Conservation (phyloP, 768 basidiomycete genomes). For the Boletus pseudo-olivaceus region DNA sequence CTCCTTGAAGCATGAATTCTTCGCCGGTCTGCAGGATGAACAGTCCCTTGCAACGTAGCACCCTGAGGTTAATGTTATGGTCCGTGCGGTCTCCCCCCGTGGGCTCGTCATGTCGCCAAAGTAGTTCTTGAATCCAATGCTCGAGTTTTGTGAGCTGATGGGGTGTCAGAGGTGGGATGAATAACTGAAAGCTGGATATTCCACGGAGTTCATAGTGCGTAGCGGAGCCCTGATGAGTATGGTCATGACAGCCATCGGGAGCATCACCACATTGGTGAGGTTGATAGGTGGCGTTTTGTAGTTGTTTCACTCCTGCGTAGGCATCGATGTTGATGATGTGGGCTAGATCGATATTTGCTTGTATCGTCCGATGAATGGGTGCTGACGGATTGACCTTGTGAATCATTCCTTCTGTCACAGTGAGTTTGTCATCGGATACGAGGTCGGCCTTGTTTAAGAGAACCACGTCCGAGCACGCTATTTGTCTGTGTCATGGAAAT, state of each 20-base stretch:
- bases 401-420: constrained; percentile 56
- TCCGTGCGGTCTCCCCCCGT: constrained; percentile 29
- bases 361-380: constrained; percentile 67
- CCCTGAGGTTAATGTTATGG: constrained; percentile 38
- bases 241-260: constrained; percentile 27
- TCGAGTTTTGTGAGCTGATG: constrained; percentile 56
- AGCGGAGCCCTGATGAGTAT: constrained; percentile 34
- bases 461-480: constrained; percentile 88
- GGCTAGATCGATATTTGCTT: constrained; percentile 69
- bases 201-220: constrained; percentile 70
- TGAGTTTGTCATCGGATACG: constrained; percentile 44
- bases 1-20: constrained; percentile 83
- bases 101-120: constrained; percentile 73
- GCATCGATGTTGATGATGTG: constrained; percentile 79
- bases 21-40: constrained; percentile 53
- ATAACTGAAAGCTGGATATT: constrained; percentile 78
- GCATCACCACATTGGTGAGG: constrained; percentile 34
- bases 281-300: constrained; percentile 20
- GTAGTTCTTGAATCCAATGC: constrained; percentile 71
- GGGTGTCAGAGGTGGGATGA: constrained; percentile 55
- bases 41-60: constrained; percentile 88
- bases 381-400: constrained; percentile 77
- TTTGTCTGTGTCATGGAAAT: constrained; percentile 60
- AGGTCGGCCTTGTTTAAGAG: constrained; percentile 91
- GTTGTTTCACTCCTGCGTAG: constrained; percentile 52